A percentile compares a stretch with the other conserved stretches of the same genome.
phyloP scores from a whole-genome alignment of 2,329 filamentous ascomycete genomes.

The Ceratocystis smalleyi region DNA sequence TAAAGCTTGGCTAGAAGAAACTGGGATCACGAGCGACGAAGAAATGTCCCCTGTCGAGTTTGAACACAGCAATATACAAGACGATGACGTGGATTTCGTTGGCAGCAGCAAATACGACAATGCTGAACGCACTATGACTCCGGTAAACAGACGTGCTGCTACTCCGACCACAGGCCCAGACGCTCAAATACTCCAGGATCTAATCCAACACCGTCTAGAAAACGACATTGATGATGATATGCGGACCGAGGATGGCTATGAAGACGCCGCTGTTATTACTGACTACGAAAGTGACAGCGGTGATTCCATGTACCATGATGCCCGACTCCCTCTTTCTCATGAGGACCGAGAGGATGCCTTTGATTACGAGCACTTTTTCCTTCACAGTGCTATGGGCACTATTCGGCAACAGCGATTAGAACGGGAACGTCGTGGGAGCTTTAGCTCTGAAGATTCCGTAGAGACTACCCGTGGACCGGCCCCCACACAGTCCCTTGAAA shows the following conservation, averaged over 20 bases:
- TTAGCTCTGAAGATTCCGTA: slow-evolving; percentile 43
- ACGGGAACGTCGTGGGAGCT: slow-evolving; percentile 33
- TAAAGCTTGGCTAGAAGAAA: slow-evolving; percentile 8
- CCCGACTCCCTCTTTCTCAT: slow-evolving; percentile 53
- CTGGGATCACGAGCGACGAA: slow-evolving; percentile 6
- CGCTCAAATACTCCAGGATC: slow-evolving; percentile 1
- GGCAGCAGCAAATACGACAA: slow-evolving; percentile 21
- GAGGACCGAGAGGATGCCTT: slow-evolving; percentile 92
- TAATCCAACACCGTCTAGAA: slow-evolving; percentile 13
- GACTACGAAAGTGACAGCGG: slow-evolving; percentile 46
- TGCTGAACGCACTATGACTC: slow-evolving; percentile 11
- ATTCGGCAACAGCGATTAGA: slow-evolving; percentile 41
- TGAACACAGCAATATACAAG: background rate
- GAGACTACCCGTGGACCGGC: slow-evolving; percentile 43
- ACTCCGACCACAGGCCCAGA: slow-evolving; percentile 8
- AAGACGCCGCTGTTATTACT: slow-evolving; percentile 25
- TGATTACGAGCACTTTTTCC: slow-evolving; percentile 90
- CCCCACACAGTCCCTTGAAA: slow-evolving; percentile 23
- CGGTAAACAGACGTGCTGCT: background rate
- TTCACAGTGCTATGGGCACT: slow-evolving; percentile 79
- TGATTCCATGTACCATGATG: slow-evolving; percentile 48
- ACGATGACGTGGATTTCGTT: slow-evolving; percentile 21
- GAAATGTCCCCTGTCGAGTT: slow-evolving; percentile 15
- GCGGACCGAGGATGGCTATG: slow-evolving; percentile 26
- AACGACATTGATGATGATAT: slow-evolving; percentile 28